A percentile compares a stretch with the other conserved stretches of the same genome.
Evolutionary conservation across 306 rosid species (phyloP).

Genomic region (Gleditsia sinensis): DNA sequence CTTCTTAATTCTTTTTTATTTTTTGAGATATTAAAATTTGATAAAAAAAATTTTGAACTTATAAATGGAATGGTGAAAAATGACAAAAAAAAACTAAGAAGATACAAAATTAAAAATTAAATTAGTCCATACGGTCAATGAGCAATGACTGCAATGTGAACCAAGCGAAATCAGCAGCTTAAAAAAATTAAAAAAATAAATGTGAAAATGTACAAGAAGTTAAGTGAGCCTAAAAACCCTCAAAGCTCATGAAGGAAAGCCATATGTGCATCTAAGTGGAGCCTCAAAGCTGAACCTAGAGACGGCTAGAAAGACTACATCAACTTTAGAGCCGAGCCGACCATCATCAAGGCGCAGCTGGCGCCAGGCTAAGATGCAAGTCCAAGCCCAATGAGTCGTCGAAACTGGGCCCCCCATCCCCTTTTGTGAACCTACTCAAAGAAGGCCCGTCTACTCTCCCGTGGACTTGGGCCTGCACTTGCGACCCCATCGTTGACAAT

Average conservation of each 20-base stretch:
- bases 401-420: constrained; percentile 63
- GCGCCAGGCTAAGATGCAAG: constrained; percentile 80
- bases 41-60: too few species aligned
- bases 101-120: too few species aligned
- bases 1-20: too few species aligned
- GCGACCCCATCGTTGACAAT: constrained; percentile 55
- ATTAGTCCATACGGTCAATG: not conserved
- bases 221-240: constrained; percentile 19
- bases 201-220: constrained; percentile 48
- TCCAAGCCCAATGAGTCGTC: constrained; percentile 86
- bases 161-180: constrained; percentile 40
- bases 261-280: not conserved
- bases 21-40: too few species aligned
- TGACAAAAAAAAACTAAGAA: too few species aligned
- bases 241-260: constrained; percentile 2
- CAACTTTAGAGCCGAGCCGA: constrained; percentile 19
- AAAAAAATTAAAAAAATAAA: constrained; percentile 44
- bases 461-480: constrained; percentile 51
- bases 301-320: too few species aligned
- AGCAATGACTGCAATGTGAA: constrained; percentile 1
- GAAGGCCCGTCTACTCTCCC: constrained; percentile 66
- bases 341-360: constrained; percentile 57
- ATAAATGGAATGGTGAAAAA: not conserved
- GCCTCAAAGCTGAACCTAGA: not conserved
- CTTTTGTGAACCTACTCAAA: constrained; percentile 57